Conservation (phyloP, 2,329 filamentous ascomycete species). For the Hymenoscyphus salicellus region DNA sequence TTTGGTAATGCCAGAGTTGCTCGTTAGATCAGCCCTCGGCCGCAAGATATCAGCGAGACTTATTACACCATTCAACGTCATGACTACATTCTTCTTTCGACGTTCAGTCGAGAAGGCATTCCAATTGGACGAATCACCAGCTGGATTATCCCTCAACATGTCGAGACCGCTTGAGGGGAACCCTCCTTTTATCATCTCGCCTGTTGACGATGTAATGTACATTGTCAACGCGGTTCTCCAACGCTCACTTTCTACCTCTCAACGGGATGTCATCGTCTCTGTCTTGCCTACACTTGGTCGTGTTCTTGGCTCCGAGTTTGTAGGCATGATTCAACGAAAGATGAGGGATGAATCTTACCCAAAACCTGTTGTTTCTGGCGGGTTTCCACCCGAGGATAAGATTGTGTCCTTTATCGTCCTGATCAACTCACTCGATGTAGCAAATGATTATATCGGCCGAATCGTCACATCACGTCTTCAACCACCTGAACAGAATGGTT, state of each 20-base stretch:
- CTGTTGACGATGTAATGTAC: constrained; percentile 99
- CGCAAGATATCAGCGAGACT: constrained; percentile 76
- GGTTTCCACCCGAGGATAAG: constrained; percentile 80
- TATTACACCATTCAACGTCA: constrained; percentile 76
- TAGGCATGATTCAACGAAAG: constrained; percentile 94
- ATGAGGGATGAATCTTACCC: constrained; percentile 97
- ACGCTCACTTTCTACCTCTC: constrained; percentile 80
- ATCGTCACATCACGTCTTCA: constrained; percentile 71
- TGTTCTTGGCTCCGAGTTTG: constrained; percentile 83
- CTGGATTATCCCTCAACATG: constrained; percentile 72
- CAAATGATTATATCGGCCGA: constrained; percentile 83
- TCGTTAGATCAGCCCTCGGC: constrained; percentile 74
- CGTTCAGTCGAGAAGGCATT: constrained; percentile 96
- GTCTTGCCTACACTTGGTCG: constrained; percentile 76
- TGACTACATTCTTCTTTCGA: constrained; percentile 96
- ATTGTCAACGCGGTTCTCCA: constrained; percentile 92
- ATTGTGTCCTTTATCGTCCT: constrained; percentile 87
- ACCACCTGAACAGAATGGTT: constrained; percentile 41
- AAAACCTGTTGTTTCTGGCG: constrained; percentile 71
- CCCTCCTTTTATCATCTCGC: constrained; percentile 87
- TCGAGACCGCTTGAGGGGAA: constrained; percentile 70
- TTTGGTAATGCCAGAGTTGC: constrained; percentile 67
- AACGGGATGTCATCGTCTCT: constrained; percentile 71
- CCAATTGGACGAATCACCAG: constrained; percentile 85
- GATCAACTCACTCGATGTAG: constrained; percentile 92